phyloP scores from a whole-genome alignment of 768 basidiomycete species.

The Tulasnella calospora region DNA sequence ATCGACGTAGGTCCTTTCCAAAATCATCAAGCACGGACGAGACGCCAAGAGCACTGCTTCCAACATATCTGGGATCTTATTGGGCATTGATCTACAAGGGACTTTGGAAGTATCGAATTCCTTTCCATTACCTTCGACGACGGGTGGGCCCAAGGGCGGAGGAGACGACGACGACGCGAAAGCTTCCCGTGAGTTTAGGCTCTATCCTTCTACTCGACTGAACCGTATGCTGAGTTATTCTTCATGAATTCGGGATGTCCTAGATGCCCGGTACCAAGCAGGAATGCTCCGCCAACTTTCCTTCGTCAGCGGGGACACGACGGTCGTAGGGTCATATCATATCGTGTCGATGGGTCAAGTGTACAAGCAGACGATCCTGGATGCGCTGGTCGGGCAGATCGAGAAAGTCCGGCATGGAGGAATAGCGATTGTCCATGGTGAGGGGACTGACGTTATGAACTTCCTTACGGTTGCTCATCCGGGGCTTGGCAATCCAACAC shows the following conservation, averaged over 20 bases:
- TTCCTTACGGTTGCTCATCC: not conserved
- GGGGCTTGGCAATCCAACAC: slow-evolving; percentile 22
- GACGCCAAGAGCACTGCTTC: slow-evolving; percentile 59
- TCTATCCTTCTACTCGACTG: not conserved
- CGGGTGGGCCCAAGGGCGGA: not conserved
- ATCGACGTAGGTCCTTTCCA: slow-evolving; percentile 68
- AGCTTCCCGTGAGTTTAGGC: not conserved
- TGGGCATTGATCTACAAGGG: slow-evolving; percentile 91
- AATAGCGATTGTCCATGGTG: slow-evolving; percentile 78
- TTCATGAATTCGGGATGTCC: not conserved
- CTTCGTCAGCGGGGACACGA: slow-evolving; percentile 88
- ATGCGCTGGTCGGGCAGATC: slow-evolving; percentile 80
- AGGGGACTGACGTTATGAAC: slow-evolving; percentile 23
- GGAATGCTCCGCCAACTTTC: slow-evolving; percentile 82
- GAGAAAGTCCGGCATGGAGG: slow-evolving; percentile 83
- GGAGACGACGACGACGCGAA: slow-evolving; percentile 8
- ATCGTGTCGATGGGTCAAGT: slow-evolving; percentile 81
- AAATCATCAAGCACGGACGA: slow-evolving; percentile 88
- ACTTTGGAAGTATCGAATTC: slow-evolving; percentile 86
- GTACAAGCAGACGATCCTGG: slow-evolving; percentile 72
- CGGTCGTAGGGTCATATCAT: slow-evolving; percentile 91
- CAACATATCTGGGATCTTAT: slow-evolving; percentile 73
- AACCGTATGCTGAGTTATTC: not conserved
- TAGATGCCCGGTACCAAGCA: slow-evolving; percentile 64
- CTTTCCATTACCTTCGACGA: slow-evolving; percentile 65